Percentiles rank a stretch among this genome's conserved stretches.
phyloP scores from a whole-genome alignment of 257 asterid genomes.

The Coffea canephora region DNA sequence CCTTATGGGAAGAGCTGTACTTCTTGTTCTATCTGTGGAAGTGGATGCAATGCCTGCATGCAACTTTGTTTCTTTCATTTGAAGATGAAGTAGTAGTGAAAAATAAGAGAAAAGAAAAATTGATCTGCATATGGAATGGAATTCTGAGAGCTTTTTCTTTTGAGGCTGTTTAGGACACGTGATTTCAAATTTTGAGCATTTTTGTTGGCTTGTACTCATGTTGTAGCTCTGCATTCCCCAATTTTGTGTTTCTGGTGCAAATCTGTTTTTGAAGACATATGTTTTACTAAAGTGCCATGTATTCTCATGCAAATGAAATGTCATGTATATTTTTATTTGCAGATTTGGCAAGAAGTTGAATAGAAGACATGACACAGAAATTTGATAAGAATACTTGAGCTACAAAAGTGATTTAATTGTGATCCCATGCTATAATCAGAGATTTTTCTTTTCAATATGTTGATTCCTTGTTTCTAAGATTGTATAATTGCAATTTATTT shows the following conservation, averaged over 20 bases:
- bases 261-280: too few relatives aligned
- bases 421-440: neutral
- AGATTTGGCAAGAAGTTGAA: neutral
- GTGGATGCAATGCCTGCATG: neutral
- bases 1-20: slow-evolving; percentile 3
- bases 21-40: neutral
- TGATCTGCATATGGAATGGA: neutral
- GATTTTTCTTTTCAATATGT: neutral
- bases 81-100: neutral
- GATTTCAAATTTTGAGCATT: neutral
- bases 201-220: neutral
- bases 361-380: neutral
- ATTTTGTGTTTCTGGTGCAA: neutral
- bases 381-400: neutral
- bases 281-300: neutral
- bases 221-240: neutral
- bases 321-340: neutral
- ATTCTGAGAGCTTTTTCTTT: neutral
- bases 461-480: neutral
- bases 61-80: neutral
- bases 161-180: neutral
- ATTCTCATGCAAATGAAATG: too few relatives aligned
- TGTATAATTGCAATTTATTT: neutral
- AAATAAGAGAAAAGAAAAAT: neutral
- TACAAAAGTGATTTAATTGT: neutral